A percentile compares a stretch with the other conserved stretches of the same genome.
Conservation (phyloP, 257 asterid genomes). For the Handroanthus guayacan region DNA sequence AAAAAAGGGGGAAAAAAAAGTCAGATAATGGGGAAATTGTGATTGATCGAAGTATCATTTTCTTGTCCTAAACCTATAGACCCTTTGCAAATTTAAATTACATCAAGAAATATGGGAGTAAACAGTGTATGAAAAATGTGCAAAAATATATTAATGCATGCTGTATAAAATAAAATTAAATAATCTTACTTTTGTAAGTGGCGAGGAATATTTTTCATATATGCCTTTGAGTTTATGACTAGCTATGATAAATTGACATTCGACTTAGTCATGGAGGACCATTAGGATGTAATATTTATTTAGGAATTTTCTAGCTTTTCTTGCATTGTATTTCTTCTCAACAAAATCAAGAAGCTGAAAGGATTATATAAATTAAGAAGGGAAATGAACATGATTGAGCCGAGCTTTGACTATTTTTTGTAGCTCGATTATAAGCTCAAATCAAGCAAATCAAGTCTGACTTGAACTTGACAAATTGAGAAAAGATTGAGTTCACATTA, state of each 20-base stretch:
- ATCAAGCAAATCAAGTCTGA: no score
- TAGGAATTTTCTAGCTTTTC: not conserved
- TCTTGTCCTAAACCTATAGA: slow-evolving; percentile 6
- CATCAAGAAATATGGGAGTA: not conserved
- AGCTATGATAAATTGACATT: not conserved
- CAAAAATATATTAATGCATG: not conserved
- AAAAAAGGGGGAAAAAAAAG: no score
- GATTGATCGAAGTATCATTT: slow-evolving; percentile 4
- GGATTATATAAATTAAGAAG: no score
- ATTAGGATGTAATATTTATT: not conserved
- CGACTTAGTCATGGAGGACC: not conserved
- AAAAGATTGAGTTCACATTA: no score
- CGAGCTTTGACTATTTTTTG: no score
- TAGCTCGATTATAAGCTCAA: no score
- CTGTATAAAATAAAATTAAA: not conserved
- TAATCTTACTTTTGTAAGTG: not conserved
- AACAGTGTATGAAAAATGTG: not conserved
- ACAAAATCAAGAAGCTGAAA: no score
- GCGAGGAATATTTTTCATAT: slow-evolving; percentile 16
- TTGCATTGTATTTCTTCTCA: no score
- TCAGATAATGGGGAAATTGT: no score
- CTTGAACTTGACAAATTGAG: no score
- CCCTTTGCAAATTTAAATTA: not conserved
- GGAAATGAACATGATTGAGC: no score
- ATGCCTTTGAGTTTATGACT: slow-evolving; percentile 7